Conservation (phyloP, 306 rosid genomes). For the Trifolium subterraneum region DNA sequence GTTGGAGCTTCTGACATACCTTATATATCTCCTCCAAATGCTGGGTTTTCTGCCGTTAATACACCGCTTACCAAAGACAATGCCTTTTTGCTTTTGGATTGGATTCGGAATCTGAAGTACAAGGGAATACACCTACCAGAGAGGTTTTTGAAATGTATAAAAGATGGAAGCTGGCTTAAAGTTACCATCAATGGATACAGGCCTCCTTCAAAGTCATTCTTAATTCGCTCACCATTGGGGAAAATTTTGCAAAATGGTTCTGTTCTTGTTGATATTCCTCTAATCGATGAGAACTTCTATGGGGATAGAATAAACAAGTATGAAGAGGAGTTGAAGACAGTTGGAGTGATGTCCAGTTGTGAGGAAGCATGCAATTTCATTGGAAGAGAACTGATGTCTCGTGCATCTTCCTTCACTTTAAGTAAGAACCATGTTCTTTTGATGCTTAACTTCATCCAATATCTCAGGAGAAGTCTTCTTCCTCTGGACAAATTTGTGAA, state of each 20-base stretch:
- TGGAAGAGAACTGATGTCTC: constrained; percentile 69
- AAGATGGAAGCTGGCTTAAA: constrained; percentile 72
- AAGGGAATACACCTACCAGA: constrained; percentile 39
- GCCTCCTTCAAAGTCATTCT: constrained; percentile 70
- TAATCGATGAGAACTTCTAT: constrained; percentile 62
- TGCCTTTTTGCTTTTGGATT: constrained; percentile 67
- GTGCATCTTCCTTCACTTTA: constrained; percentile 49
- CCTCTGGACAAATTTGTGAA: constrained; percentile 45
- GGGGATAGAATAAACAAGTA: constrained; percentile 50
- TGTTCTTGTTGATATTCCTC: constrained; percentile 70
- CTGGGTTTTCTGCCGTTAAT: constrained; percentile 51
- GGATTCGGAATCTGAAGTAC: constrained; percentile 54
- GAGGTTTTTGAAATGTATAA: constrained; percentile 57
- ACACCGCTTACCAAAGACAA: constrained; percentile 64
- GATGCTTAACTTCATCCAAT: constrained; percentile 62
- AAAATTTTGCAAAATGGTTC: constrained; percentile 59
- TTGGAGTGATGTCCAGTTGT: constrained; percentile 74
- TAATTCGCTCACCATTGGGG: constrained; percentile 55
- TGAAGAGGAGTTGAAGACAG: constrained; percentile 58
- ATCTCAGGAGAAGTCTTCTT: constrained; percentile 45
- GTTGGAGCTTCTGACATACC: constrained; percentile 72
- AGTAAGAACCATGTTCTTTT: constrained; percentile 49
- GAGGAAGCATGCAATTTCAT: constrained; percentile 69
- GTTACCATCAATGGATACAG: constrained; percentile 55
- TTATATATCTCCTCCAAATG: constrained; percentile 61